A percentile compares a stretch with the other conserved stretches of the same genome.
Conservation (phyloP, 2,329 filamentous ascomycete genomes). For the Periconia sp. region DNA sequence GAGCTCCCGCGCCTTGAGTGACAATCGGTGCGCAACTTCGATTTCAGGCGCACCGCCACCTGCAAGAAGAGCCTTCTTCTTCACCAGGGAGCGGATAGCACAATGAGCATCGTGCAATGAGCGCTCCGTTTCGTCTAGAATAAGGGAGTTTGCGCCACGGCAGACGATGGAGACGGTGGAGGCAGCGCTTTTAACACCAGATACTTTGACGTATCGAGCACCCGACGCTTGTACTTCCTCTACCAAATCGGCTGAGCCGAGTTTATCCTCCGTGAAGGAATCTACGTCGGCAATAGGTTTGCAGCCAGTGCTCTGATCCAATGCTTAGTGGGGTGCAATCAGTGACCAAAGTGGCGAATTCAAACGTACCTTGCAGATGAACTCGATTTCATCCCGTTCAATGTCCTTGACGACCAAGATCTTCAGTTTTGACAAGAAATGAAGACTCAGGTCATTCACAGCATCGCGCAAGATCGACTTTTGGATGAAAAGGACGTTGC, state of each 20-base stretch:
- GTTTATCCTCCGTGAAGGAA: constrained; percentile 97
- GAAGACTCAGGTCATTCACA: constrained; percentile 94
- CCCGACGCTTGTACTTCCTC: constrained; percentile 89
- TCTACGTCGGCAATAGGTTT: constrained; percentile 98
- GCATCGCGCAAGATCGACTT: constrained; percentile 98
- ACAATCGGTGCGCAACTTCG: constrained; percentile 86
- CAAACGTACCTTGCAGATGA: constrained; percentile 77
- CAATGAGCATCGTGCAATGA: constrained; percentile 96
- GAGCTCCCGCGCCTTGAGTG: constrained; percentile 78
- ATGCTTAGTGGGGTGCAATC: constrained; percentile 6
- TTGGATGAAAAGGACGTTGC: constrained; percentile 96
- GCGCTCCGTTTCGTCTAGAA: constrained; percentile 95
- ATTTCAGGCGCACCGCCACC: constrained; percentile 96
- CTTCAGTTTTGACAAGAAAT: constrained; percentile 96
- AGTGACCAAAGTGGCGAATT: neutral
- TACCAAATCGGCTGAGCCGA: constrained; percentile 88
- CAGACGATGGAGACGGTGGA: constrained; percentile 93
- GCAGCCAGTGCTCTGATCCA: constrained; percentile 76
- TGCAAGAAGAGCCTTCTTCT: constrained; percentile 98
- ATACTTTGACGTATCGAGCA: constrained; percentile 91
- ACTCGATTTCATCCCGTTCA: constrained; percentile 97
- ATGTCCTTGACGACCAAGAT: constrained; percentile 97
- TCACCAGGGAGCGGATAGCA: constrained; percentile 94
- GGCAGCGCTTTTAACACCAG: constrained; percentile 79
- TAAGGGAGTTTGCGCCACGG: constrained; percentile 89